Evolutionary conservation across 164 flowering plant genomes (phyloP).

Genomic region (Platanus orientalis): DNA sequence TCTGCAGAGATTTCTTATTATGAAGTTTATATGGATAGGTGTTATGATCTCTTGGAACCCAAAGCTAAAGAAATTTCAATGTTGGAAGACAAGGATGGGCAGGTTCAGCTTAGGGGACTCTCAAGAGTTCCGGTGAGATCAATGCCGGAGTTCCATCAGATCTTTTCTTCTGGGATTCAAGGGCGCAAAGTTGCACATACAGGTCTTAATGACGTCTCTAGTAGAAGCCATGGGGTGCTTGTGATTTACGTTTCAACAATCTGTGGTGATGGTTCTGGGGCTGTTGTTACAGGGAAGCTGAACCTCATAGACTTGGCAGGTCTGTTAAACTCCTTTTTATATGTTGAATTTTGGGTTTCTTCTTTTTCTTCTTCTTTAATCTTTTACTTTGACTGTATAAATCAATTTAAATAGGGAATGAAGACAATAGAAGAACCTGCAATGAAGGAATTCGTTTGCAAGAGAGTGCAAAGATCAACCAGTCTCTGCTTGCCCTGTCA

Average conservation of each 20-base stretch:
- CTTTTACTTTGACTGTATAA: background rate
- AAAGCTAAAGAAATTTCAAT: conserved; percentile 64
- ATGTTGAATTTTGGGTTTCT: no score
- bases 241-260: conserved; percentile 56
- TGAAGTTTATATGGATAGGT: conserved; percentile 87
- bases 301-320: conserved; percentile 97
- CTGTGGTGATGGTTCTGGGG: conserved; percentile 31
- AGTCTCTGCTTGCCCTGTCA: conserved; percentile 84
- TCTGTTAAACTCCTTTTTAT: conserved; percentile 8
- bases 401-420: conserved; percentile 57
- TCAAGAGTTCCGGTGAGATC: conserved; percentile 60
- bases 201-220: conserved; percentile 85
- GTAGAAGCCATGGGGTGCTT: conserved; percentile 94
- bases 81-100: conserved; percentile 73
- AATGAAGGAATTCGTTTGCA: conserved; percentile 87
- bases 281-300: conserved; percentile 57
- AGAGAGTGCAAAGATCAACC: conserved; percentile 91
- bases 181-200: conserved; percentile 83
- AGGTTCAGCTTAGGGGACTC: conserved; percentile 75
- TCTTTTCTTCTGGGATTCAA: conserved; percentile 53
- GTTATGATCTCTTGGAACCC: conserved; percentile 74
- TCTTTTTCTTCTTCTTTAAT: background rate
- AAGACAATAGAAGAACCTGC: conserved; percentile 79
- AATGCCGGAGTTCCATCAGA: conserved; percentile 59
- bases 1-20: conserved; percentile 69